Conservation (phyloP, 2,329 filamentous ascomycete genomes). For the Stylonectria norvegica region DNA sequence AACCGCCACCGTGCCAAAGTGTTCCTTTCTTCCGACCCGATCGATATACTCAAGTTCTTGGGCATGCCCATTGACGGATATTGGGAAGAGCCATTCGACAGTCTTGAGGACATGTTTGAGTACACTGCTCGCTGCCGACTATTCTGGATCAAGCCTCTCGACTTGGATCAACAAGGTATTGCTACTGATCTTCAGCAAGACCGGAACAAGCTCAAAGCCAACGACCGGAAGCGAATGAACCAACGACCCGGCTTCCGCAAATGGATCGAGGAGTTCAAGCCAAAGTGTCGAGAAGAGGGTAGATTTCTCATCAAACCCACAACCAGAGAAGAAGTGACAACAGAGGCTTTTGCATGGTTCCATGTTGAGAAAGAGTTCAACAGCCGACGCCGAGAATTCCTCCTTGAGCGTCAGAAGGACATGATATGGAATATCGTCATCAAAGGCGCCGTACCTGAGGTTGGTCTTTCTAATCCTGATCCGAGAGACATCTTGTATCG, state of each 20-base stretch:
- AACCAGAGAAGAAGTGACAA: slow-evolving; percentile 45
- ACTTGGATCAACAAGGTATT: slow-evolving; percentile 25
- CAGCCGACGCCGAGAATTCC: slow-evolving; percentile 39
- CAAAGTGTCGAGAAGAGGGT: slow-evolving; percentile 42
- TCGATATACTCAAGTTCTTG: slow-evolving; percentile 58
- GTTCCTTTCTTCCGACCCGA: slow-evolving; percentile 56
- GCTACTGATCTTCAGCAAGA: slow-evolving; percentile 21
- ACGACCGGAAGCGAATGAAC: slow-evolving; percentile 55
- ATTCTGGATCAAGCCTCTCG: slow-evolving; percentile 45
- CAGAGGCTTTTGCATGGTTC: slow-evolving; percentile 54
- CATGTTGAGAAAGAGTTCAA: slow-evolving; percentile 43
- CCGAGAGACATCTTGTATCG: slow-evolving; percentile 30
- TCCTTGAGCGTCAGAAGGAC: slow-evolving; percentile 37
- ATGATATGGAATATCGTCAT: slow-evolving; percentile 46
- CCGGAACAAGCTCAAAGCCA: slow-evolving; percentile 42
- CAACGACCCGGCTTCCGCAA: slow-evolving; percentile 54
- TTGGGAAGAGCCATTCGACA: slow-evolving; percentile 56
- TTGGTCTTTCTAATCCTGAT: slow-evolving; percentile 24
- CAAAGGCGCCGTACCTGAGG: slow-evolving; percentile 33
- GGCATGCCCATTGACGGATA: slow-evolving; percentile 46
- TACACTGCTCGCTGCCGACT: slow-evolving; percentile 59
- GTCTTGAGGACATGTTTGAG: slow-evolving; percentile 55
- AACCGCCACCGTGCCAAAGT: slow-evolving; percentile 57
- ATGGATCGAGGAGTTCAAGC: slow-evolving; percentile 65
- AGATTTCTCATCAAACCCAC: slow-evolving; percentile 29